A percentile compares a stretch with the other conserved stretches of the same genome.
phyloP scores from a whole-genome alignment of 2,329 filamentous ascomycete genomes.

The Rugonectria rugulosa region DNA sequence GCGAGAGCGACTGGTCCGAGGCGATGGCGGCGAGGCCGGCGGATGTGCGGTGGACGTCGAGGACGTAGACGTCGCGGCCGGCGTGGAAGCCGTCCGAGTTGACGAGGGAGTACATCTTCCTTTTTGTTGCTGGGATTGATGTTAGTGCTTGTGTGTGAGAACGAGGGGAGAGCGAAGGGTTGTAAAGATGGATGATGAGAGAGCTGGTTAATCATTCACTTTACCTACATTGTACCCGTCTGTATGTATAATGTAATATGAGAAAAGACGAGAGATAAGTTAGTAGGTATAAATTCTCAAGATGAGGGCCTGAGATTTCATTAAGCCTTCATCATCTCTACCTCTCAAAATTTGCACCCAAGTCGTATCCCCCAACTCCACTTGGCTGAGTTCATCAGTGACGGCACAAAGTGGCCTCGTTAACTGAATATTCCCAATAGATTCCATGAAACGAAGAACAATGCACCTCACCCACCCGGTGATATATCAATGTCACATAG shows the following conservation, averaged over 20 bases:
- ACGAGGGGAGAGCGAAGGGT: too few species aligned
- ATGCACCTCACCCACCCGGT: too few species aligned
- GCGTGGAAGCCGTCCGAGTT: constrained; percentile 42
- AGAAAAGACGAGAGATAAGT: too few species aligned
- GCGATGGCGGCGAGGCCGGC: constrained; percentile 67
- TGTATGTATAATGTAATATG: too few species aligned
- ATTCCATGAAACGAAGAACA: too few species aligned
- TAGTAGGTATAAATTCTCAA: too few species aligned
- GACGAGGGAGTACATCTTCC: constrained; percentile 46
- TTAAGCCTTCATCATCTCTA: too few species aligned
- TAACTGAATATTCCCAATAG: constrained; percentile 40
- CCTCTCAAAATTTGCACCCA: background rate
- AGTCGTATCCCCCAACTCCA: background rate
- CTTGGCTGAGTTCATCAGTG: background rate
- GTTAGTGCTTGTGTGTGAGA: background rate
- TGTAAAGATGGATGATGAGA: too few species aligned
- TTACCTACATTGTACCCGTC: too few species aligned
- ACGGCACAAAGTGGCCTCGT: constrained; percentile 31
- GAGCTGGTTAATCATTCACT: too few species aligned
- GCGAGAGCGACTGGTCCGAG: constrained; percentile 73
- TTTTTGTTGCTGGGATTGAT: background rate
- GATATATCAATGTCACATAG: too few species aligned
- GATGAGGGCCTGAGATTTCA: too few species aligned
- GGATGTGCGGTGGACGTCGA: constrained; percentile 61
- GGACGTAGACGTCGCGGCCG: constrained; percentile 60